These are phyloP conservation scores for Dioszegia crocea DNA, from an alignment of 768 basidiomycete genomes.

Conservation along the genomic window DNA sequence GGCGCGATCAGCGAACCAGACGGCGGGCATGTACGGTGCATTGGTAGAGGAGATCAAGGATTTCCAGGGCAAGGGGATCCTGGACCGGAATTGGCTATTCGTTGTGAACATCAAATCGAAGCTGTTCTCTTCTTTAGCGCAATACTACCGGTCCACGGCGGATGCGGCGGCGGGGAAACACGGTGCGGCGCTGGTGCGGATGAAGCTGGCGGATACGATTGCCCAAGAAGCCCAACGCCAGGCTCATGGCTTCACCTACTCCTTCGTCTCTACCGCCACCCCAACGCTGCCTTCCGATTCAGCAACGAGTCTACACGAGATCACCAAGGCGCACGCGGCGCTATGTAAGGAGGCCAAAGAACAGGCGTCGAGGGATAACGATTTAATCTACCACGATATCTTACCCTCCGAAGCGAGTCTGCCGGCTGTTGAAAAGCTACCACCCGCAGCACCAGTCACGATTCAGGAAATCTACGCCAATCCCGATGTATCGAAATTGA, in stretches of 20 bases:
- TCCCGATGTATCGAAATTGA: conserved; percentile 87
- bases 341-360: conserved; percentile 69
- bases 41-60: conserved; percentile 92
- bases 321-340: conserved; percentile 75
- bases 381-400: conserved; percentile 93
- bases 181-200: conserved; percentile 78
- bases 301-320: conserved; percentile 69
- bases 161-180: conserved; percentile 73
- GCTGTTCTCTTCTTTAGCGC: conserved; percentile 76
- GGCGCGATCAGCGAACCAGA: conserved; percentile 76
- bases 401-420: conserved; percentile 74
- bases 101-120: conserved; percentile 82
- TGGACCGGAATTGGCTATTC: conserved; percentile 90
- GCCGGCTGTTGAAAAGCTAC: conserved; percentile 72
- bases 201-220: conserved; percentile 67
- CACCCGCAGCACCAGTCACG: conserved; percentile 69
- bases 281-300: conserved; percentile 85
- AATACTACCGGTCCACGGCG: conserved; percentile 77
- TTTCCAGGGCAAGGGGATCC: conserved; percentile 91
- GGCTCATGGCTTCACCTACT: conserved; percentile 64
- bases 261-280: conserved; percentile 56
- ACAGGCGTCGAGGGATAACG: conserved; percentile 83
- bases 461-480: conserved; percentile 92
- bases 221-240: conserved; percentile 78
- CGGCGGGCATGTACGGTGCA: conserved; percentile 71